Evolutionary conservation across 306 rosid species (phyloP).

Genomic region (Casuarina equisetifolia): DNA sequence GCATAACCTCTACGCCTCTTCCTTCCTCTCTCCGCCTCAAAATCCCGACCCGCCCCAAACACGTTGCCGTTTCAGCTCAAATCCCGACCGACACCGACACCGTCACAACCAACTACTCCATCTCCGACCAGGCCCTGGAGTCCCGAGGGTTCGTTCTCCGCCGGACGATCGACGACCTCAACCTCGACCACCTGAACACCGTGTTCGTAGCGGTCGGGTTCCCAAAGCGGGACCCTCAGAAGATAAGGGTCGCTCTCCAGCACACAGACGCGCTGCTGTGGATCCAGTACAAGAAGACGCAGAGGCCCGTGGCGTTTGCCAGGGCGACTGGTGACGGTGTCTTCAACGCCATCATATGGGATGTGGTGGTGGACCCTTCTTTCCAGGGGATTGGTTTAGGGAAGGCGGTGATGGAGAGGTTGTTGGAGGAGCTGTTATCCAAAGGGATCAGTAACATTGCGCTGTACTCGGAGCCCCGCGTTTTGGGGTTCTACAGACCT

Average conservation of each 20-base stretch:
- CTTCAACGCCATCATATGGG: slow-evolving; percentile 91
- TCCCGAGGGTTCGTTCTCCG: slow-evolving; percentile 74
- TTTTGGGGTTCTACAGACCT: slow-evolving; percentile 81
- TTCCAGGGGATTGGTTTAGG: slow-evolving; percentile 88
- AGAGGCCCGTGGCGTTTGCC: slow-evolving; percentile 76
- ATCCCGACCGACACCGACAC: not conserved
- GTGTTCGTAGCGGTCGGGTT: slow-evolving; percentile 90
- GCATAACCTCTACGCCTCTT: slow-evolving; percentile 38
- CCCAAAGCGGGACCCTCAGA: slow-evolving; percentile 68
- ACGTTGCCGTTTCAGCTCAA: slow-evolving; percentile 41
- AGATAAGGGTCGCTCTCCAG: slow-evolving; percentile 66
- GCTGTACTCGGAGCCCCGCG: slow-evolving; percentile 79
- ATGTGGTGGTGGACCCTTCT: slow-evolving; percentile 90
- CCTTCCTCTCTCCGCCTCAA: slow-evolving; percentile 22
- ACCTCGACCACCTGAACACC: slow-evolving; percentile 68
- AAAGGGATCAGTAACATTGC: slow-evolving; percentile 74
- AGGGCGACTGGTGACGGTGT: slow-evolving; percentile 94
- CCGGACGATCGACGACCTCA: slow-evolving; percentile 49
- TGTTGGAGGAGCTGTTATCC: slow-evolving; percentile 39
- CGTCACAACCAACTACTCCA: slow-evolving; percentile 25
- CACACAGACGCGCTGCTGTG: slow-evolving; percentile 71
- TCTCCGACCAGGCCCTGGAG: slow-evolving; percentile 58
- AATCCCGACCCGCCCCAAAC: slow-evolving; percentile 22
- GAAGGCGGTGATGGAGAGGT: slow-evolving; percentile 79
- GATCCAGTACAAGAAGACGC: slow-evolving; percentile 63